phyloP scores from a whole-genome alignment of 73 alveolate genomes.

The Paramecium pentaurelia region DNA sequence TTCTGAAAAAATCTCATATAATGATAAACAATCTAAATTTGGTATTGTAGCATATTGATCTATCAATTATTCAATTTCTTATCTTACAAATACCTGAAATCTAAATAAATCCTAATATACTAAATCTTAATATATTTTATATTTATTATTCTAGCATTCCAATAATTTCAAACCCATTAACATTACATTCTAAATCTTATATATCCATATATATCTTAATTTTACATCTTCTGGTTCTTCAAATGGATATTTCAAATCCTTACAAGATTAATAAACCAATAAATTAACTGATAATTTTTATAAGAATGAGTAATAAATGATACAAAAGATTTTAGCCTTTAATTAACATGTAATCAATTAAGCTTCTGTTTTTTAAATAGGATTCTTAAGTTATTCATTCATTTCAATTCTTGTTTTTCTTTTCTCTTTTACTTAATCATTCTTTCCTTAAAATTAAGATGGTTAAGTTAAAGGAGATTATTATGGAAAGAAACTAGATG shows the following conservation, averaged over 20 bases:
- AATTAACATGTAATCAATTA: neutral
- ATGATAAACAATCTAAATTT: conserved; percentile 27
- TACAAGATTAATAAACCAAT: neutral
- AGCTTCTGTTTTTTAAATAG: neutral
- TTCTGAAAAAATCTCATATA: neutral
- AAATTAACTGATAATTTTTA: conserved; percentile 1
- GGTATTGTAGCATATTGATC: conserved; percentile 29
- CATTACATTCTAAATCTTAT: conserved; percentile 6
- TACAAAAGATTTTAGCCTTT: conserved; percentile 15
- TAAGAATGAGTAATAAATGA: conserved; percentile 8
- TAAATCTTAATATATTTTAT: neutral
- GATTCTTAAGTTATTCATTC: conserved; percentile 3
- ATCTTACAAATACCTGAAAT: neutral
- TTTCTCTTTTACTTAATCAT: neutral
- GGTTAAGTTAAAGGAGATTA: neutral
- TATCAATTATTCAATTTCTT: neutral
- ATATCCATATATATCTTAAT: neutral
- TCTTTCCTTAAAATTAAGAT: neutral
- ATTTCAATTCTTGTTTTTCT: neutral
- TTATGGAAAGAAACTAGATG: conserved; percentile 34
- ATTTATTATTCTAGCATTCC: neutral
- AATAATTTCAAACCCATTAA: neutral
- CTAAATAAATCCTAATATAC: neutral
- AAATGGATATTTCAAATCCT: neutral
- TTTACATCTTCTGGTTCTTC: conserved; percentile 35